Conservation (phyloP, 2,329 filamentous ascomycete genomes). For the Fusarium keratoplasticum region DNA sequence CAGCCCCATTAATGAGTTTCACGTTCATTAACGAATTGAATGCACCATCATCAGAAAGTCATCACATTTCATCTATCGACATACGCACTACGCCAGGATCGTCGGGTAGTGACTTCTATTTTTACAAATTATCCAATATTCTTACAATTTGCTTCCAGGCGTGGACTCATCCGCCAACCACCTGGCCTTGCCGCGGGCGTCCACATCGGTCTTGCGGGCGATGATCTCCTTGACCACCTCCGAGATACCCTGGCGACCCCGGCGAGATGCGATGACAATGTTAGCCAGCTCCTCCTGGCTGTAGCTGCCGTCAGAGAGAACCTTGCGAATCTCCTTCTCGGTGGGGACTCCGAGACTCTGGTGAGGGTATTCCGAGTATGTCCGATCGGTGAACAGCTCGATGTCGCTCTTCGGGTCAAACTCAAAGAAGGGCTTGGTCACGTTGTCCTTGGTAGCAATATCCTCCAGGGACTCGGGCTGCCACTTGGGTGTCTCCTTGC, state of each 20-base stretch:
- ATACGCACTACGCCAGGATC: slow-evolving; percentile 36
- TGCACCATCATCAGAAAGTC: slow-evolving; percentile 22
- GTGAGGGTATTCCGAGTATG: slow-evolving; percentile 82
- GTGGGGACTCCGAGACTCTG: slow-evolving; percentile 76
- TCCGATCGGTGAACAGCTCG: slow-evolving; percentile 68
- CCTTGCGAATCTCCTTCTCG: slow-evolving; percentile 69
- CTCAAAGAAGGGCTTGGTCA: slow-evolving; percentile 77
- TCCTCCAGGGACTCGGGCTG: slow-evolving; percentile 78
- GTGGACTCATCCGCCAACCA: slow-evolving; percentile 51
- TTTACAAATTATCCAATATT: slow-evolving; percentile 37
- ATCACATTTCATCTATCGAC: slow-evolving; percentile 42
- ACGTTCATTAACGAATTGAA: slow-evolving; percentile 8
- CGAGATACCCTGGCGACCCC: slow-evolving; percentile 75
- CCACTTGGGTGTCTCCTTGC: slow-evolving; percentile 80
- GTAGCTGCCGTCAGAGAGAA: slow-evolving; percentile 55
- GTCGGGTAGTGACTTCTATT: slow-evolving; percentile 41
- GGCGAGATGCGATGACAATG: slow-evolving; percentile 69
- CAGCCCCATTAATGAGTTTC: slow-evolving; percentile 15
- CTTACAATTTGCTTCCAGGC: slow-evolving; percentile 50
- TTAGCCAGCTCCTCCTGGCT: slow-evolving; percentile 70
- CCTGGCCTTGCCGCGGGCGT: slow-evolving; percentile 55
- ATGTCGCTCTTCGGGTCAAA: slow-evolving; percentile 61
- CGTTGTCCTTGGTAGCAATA: slow-evolving; percentile 64
- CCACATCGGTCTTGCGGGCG: slow-evolving; percentile 67
- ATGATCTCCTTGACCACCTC: slow-evolving; percentile 78